Base-by-base conservation (phyloP, 108 stramenopile genomes). In the Cyclotella atomus region DNA sequence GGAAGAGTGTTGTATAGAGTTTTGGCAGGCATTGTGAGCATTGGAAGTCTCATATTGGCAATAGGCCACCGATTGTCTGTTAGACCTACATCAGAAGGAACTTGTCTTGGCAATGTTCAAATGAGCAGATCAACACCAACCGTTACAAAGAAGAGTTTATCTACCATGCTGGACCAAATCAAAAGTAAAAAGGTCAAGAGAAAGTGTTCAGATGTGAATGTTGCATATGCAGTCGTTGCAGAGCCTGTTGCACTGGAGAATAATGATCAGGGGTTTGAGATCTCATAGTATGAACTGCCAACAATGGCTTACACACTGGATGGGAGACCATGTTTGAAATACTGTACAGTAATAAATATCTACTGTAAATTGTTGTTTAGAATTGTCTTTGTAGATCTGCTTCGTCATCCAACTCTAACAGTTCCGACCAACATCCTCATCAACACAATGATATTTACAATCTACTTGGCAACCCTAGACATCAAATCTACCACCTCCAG, bases 401-500 rank as follows among this genome's bases (percentile, higher is more conserved):
- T n/a, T n/a, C n/a, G n/a, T n/a, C n/a, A n/a, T n/a, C n/a, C n/a
- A n/a, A n/a, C n/a, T n/a, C n/a, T n/a, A n/a, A n/a, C n/a, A n/a
- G n/a, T n/a, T n/a, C n/a, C n/a, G n/a, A n/a, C n/a, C n/a, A n/a
- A n/a, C n/a, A n/a, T n/a, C n/a, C n/a, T n/a, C n/a, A n/a, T n/a
- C n/a, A n/a, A n/a, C n/a, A n/a, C n/a, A n/a, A n/a, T n/a, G n/a
- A n/a, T n/a, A n/a, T n/a, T n/a, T n/a, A n/a, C n/a, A n/a, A n/a
- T n/a, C 47, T 49, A 49, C n/a, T 49, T n/a, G 47, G 47, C 4
- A 49, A n/a, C 9, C 4, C n/a, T 49, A n/a, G 47, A 9, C 85
- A 89, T 79, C 34, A 89, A 81, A 75, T 89, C 88, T 12, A 81
- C 80, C 49, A 88, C 87, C 70, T 92, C 89, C 71, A 84, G 78